Evolutionary conservation across 108 stramenopile species (phyloP), one percentile per base, ranked within the genome.

Genomic region (Nannochloropsis salina): DNA sequence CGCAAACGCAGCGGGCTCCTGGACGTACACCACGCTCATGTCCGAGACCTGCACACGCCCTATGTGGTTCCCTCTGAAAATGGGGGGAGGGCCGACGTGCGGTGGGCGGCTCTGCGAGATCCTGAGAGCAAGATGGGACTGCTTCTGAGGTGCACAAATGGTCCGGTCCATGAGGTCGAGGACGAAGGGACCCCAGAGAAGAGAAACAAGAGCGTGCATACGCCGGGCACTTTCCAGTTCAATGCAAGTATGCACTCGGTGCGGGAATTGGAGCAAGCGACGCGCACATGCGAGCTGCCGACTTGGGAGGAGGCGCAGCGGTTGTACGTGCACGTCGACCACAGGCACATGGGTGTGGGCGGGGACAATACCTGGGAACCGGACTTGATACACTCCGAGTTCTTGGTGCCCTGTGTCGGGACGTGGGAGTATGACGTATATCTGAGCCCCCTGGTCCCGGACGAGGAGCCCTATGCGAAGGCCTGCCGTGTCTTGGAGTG

Each of bases 341-440:
- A 88, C 84, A 81, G 84, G 20, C 80, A 84, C 43, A 85, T 85
- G 88, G 88, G 88, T 6, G 84, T 88, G 43, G 88, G 88, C 11
- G 88, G 88, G 9, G 88, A 88, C 61, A 88, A 88, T 82, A 84
- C 84, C 2, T 88, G 88, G 88, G 61, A 74, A n/a, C 61, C 61
- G 3, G 61, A 74, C n/a, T 74, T 74, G 61, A n/a, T 74, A 15
- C 61, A 74, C 61, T 74, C 61, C 20, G 61, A 74, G 6, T 74
- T 74, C n/a, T 74, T 74, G 61, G 61, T 74, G 61, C 61, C 61
- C 2, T 74, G 61, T 74, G 61, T 74, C 61, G 61, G 61, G 61
- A 74, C 61, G 8, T 74, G 61, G 61, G 61, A 74, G 61, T 74
- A 74, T 74, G 61, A 74, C 20, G 61, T 74, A 4, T 74, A n/a